phyloP scores from a whole-genome alignment of 176 grass and related monocot genomes.

The Musa beccarii region DNA sequence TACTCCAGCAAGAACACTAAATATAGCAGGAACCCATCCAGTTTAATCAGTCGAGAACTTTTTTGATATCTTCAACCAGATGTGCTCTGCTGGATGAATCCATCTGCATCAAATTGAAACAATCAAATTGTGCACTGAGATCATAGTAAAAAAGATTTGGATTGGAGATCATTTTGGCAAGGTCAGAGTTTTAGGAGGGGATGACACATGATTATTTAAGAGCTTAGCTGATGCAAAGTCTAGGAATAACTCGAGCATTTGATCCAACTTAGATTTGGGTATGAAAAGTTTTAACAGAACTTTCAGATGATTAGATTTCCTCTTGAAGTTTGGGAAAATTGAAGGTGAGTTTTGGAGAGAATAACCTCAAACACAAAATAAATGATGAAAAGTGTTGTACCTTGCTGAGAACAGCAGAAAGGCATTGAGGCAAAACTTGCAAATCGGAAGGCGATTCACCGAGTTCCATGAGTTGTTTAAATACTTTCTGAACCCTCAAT shows the following conservation, averaged over 20 bases:
- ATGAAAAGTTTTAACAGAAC: too few species aligned
- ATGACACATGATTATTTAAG: too few species aligned
- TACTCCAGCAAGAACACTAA: too few species aligned
- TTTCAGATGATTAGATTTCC: too few species aligned
- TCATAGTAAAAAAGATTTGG: too few species aligned
- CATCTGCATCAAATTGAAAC: constrained; percentile 57
- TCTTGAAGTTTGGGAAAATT: background rate
- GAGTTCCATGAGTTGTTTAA: constrained; percentile 40
- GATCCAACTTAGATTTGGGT: too few species aligned
- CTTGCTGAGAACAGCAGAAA: constrained; percentile 65
- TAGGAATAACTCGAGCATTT: too few species aligned
- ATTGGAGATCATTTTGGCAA: too few species aligned
- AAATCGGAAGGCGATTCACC: constrained; percentile 51
- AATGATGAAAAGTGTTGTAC: constrained; percentile 23
- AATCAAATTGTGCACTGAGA: too few species aligned
- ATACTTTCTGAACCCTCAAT: constrained; percentile 57
- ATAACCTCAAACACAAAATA: too few species aligned
- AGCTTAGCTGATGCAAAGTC: too few species aligned
- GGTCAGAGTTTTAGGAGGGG: too few species aligned
- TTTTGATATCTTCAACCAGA: constrained; percentile 52
- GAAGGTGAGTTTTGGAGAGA: background rate
- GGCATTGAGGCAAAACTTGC: constrained; percentile 49
- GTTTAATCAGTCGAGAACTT: constrained; percentile 46
- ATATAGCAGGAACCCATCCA: background rate
- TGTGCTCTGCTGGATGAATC: constrained; percentile 55